These are phyloP conservation scores for Xylogone sp. DNA, from an alignment of 2,329 filamentous ascomycete genomes.

Conservation along the genomic window DNA sequence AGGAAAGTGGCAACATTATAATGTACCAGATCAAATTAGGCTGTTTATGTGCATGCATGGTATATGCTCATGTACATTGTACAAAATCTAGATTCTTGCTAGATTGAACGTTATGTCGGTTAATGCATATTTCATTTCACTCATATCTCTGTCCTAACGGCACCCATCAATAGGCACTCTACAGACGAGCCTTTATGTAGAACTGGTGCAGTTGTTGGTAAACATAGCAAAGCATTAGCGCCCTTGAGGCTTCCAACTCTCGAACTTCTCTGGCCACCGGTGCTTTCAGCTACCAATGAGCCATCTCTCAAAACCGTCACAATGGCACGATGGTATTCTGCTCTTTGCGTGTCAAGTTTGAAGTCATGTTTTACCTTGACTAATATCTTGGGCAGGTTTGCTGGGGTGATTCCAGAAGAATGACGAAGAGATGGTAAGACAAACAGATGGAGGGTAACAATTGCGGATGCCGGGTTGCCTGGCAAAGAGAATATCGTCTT, in stretches of 20 bases:
- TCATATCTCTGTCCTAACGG: constrained; percentile 6
- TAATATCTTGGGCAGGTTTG: constrained; percentile 67
- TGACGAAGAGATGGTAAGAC: constrained; percentile 84
- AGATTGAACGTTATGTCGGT: no score
- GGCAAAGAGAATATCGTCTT: constrained; percentile 87
- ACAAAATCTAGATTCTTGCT: neutral
- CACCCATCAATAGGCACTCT: constrained; percentile 76
- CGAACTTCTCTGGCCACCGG: constrained; percentile 86
- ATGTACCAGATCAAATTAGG: neutral
- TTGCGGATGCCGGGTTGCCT: constrained; percentile 87
- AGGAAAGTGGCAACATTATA: neutral
- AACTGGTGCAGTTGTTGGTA: constrained; percentile 63
- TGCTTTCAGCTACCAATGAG: constrained; percentile 69
- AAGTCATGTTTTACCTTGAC: constrained; percentile 73
- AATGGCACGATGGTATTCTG: constrained; percentile 87
- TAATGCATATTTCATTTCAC: neutral
- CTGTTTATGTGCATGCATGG: neutral
- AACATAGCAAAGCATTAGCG: constrained; percentile 80
- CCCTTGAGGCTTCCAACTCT: constrained; percentile 83
- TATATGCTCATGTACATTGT: neutral
- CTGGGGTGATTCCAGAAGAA: constrained; percentile 62
- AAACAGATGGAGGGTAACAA: constrained; percentile 93
- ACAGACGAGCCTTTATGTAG: constrained; percentile 66
- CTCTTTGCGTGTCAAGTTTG: constrained; percentile 66
- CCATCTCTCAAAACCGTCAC: constrained; percentile 66